Evolutionary conservation across 1,139 yeast species (phyloP).

Genomic region (Scheffersomyces illinoinensis): DNA sequence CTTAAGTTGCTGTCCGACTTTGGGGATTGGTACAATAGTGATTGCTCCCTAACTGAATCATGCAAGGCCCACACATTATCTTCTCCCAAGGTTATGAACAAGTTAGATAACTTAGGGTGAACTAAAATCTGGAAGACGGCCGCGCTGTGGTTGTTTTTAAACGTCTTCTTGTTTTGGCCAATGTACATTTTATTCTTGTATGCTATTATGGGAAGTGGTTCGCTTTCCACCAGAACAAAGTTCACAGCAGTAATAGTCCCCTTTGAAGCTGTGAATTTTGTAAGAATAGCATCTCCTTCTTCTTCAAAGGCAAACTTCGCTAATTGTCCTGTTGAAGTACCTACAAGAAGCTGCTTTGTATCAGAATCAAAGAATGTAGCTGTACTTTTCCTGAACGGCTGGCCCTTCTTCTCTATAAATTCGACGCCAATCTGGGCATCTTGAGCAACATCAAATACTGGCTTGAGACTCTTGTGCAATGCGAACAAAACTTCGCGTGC

Average conservation of each 20-base stretch:
- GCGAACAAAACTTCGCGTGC: conserved; percentile 43
- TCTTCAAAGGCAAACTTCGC: conserved; percentile 10
- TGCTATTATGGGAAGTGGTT: conserved; percentile 19
- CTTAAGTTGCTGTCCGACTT: neutral
- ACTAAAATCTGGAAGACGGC: conserved; percentile 23
- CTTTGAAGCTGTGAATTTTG: neutral
- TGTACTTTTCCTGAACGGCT: conserved; percentile 17
- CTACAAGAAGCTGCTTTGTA: conserved; percentile 18
- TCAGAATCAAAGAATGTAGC: conserved; percentile 11
- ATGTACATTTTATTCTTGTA: conserved; percentile 15
- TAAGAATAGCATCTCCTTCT: neutral
- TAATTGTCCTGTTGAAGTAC: conserved; percentile 24
- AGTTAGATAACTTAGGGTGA: conserved; percentile 35
- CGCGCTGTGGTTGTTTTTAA: conserved; percentile 3
- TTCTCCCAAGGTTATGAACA: conserved; percentile 28
- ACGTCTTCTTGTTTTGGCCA: conserved; percentile 10
- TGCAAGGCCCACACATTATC: conserved; percentile 34
- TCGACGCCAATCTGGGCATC: conserved; percentile 14
- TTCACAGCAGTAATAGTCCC: conserved; percentile 14
- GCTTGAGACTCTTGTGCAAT: conserved; percentile 44
- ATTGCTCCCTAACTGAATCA: conserved; percentile 12
- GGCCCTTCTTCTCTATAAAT: conserved; percentile 6
- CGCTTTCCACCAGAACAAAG: conserved; percentile 11
- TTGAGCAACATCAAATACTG: conserved; percentile 26
- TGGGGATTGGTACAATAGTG: conserved; percentile 6